These are phyloP conservation scores for Venturia nashicola DNA, from an alignment of 2,329 filamentous ascomycete genomes.

Conservation along the genomic window DNA sequence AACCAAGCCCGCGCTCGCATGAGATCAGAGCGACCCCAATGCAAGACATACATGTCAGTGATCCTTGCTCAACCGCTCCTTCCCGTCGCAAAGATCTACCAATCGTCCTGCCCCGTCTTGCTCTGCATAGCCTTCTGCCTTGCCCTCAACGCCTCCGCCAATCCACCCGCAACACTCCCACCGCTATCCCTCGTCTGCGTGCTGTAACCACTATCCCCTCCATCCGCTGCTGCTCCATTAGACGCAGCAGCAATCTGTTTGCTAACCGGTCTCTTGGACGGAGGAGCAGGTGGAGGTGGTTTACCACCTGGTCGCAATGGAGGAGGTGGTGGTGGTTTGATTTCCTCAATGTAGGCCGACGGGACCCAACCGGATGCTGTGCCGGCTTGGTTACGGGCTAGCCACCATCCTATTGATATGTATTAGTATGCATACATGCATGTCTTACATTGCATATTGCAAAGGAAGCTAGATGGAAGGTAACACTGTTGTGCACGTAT, in stretches of 20 bases:
- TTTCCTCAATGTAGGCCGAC: slow-evolving; percentile 85
- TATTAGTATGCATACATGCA: not conserved
- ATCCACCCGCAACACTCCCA: slow-evolving; percentile 34
- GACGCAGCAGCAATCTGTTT: slow-evolving; percentile 57
- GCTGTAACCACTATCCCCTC: slow-evolving; percentile 51
- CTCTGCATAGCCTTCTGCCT: slow-evolving; percentile 37
- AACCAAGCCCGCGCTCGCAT: not conserved
- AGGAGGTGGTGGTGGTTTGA: slow-evolving; percentile 46
- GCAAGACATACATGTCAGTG: not conserved
- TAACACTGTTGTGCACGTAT: not conserved
- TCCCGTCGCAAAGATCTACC: not conserved
- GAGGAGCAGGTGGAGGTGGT: slow-evolving; percentile 63
- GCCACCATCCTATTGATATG: slow-evolving; percentile 69
- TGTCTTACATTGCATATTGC: not conserved
- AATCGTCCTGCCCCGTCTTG: slow-evolving; percentile 22
- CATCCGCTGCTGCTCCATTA: slow-evolving; percentile 16
- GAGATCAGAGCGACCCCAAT: not conserved
- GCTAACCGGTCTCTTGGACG: slow-evolving; percentile 66
- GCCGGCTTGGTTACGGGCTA: slow-evolving; percentile 51
- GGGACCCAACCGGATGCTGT: slow-evolving; percentile 85
- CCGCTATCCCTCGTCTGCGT: slow-evolving; percentile 28
- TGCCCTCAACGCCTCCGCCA: slow-evolving; percentile 37
- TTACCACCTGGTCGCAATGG: slow-evolving; percentile 41
- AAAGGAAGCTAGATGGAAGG: not conserved
- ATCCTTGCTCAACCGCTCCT: not conserved